phyloP scores from a whole-genome alignment of 768 basidiomycete genomes.

The Paxillus involutus region DNA sequence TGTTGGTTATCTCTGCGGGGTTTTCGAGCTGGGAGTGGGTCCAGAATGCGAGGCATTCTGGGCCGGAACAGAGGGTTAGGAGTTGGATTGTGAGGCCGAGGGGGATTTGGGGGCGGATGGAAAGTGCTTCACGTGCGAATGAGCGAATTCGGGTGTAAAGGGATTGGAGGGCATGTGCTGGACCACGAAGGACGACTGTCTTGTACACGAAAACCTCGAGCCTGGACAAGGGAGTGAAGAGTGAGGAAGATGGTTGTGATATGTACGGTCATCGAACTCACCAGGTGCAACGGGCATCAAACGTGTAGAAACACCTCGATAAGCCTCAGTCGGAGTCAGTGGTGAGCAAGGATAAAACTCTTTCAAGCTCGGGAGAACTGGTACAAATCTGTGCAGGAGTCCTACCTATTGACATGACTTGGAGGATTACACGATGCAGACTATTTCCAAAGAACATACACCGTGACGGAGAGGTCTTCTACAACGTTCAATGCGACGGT shows the following conservation, averaged over 20 bases:
- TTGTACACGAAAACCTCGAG: conserved; percentile 20
- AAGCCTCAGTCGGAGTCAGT: neutral
- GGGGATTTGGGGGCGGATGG: conserved; percentile 14
- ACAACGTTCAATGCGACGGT: too few species aligned
- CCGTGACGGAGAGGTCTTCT: too few species aligned
- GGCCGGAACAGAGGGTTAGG: conserved; percentile 8
- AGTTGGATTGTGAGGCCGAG: conserved; percentile 1
- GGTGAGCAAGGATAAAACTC: conserved; percentile 15
- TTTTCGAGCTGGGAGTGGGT: conserved; percentile 1
- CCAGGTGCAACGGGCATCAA: conserved; percentile 22
- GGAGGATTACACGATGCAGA: too few species aligned
- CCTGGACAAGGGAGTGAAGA: conserved; percentile 3
- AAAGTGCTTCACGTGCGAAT: conserved; percentile 13
- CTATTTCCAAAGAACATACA: too few species aligned
- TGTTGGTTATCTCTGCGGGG: neutral
- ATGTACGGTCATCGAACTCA: conserved; percentile 1
- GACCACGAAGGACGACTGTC: conserved; percentile 12
- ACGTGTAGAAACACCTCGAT: conserved; percentile 6
- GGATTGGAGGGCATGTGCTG: conserved; percentile 9
- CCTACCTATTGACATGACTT: too few species aligned
- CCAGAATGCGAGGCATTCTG: conserved; percentile 18
- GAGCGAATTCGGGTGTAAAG: conserved; percentile 10
- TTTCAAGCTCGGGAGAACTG: conserved; percentile 21
- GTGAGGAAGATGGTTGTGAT: neutral
- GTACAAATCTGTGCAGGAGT: neutral